A percentile compares a stretch with the other conserved stretches of the same genome.
phyloP scores from a whole-genome alignment of 768 basidiomycete genomes.

The Termitomyces sp. region DNA sequence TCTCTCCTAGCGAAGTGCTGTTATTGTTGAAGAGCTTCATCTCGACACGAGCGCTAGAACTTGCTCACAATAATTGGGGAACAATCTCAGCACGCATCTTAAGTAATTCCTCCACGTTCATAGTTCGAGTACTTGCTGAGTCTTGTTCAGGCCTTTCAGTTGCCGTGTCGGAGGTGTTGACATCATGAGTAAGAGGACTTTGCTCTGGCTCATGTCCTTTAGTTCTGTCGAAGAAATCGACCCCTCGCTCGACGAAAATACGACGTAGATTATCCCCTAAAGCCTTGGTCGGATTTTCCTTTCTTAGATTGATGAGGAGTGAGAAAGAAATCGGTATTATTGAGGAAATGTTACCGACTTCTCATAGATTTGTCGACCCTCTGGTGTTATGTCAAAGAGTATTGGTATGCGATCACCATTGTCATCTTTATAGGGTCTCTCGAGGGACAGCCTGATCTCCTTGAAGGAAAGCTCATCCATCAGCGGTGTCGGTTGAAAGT shows the following conservation, averaged over 20 bases:
- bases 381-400: slow-evolving; percentile 65
- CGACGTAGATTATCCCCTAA: slow-evolving; percentile 66
- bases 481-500: not conserved
- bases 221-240: slow-evolving; percentile 63
- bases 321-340: slow-evolving; percentile 3
- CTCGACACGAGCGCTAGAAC: not conserved
- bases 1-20: slow-evolving; percentile 77
- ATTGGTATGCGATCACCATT: slow-evolving; percentile 57
- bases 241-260: slow-evolving; percentile 71
- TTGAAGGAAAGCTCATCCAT: slow-evolving; percentile 46
- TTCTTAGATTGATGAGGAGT: slow-evolving; percentile 31
- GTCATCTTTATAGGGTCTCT: slow-evolving; percentile 81
- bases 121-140: slow-evolving; percentile 37
- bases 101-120: slow-evolving; percentile 71
- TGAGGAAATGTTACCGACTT: slow-evolving; percentile 45
- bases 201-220: slow-evolving; percentile 12
- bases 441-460: slow-evolving; percentile 64
- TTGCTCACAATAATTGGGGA: slow-evolving; percentile 69
- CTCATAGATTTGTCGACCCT: slow-evolving; percentile 69
- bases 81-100: slow-evolving; percentile 73
- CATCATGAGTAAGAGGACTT: slow-evolving; percentile 6
- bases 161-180: slow-evolving; percentile 16
- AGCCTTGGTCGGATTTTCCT: slow-evolving; percentile 51
- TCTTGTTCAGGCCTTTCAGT: slow-evolving; percentile 25
- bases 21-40: slow-evolving; percentile 10